Evolutionary conservation across 352 stramenopile species (phyloP).

Genomic region (Pythium aquatile): DNA sequence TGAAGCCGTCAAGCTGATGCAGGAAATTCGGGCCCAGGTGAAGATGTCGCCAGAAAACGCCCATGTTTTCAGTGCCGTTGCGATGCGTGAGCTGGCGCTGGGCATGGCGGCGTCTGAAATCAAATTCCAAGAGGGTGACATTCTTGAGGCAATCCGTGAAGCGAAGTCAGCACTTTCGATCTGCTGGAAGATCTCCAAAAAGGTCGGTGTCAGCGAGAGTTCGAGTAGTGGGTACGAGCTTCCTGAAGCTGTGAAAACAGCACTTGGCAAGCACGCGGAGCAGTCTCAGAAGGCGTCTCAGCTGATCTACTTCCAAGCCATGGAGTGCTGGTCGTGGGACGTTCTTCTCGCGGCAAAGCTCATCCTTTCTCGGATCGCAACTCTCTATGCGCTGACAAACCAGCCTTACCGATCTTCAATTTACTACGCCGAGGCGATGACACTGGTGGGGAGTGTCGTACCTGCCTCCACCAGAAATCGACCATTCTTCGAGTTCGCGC

Average conservation of each 20-base stretch:
- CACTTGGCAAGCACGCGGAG: conserved; percentile 19
- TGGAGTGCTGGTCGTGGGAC: conserved; percentile 76
- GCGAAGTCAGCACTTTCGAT: conserved; percentile 60
- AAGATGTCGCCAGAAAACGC: conserved; percentile 16
- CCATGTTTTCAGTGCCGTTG: conserved; percentile 17
- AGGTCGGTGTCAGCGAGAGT: conserved; percentile 30
- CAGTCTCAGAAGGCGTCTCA: conserved; percentile 20
- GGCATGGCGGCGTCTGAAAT: conserved; percentile 55
- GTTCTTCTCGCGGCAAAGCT: conserved; percentile 55
- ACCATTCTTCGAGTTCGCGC: conserved; percentile 65
- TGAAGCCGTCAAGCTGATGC: conserved; percentile 8
- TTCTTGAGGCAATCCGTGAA: conserved; percentile 43
- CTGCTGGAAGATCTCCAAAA: conserved; percentile 64
- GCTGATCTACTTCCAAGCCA: conserved; percentile 57
- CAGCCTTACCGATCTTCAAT: conserved; percentile 55
- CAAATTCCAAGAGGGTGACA: conserved; percentile 46
- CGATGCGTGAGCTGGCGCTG: conserved; percentile 54
- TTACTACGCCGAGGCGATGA: conserved; percentile 69
- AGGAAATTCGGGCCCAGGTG: conserved; percentile 3
- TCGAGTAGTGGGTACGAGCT: conserved; percentile 34
- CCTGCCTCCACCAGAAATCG: conserved; percentile 48
- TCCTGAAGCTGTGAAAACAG: conserved; percentile 35
- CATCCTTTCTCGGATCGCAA: conserved; percentile 56
- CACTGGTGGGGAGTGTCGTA: conserved; percentile 61
- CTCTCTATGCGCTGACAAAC: conserved; percentile 47